Evolutionary conservation across 257 asterid genomes (phyloP).

Genomic region (Nicotiana attenuata): DNA sequence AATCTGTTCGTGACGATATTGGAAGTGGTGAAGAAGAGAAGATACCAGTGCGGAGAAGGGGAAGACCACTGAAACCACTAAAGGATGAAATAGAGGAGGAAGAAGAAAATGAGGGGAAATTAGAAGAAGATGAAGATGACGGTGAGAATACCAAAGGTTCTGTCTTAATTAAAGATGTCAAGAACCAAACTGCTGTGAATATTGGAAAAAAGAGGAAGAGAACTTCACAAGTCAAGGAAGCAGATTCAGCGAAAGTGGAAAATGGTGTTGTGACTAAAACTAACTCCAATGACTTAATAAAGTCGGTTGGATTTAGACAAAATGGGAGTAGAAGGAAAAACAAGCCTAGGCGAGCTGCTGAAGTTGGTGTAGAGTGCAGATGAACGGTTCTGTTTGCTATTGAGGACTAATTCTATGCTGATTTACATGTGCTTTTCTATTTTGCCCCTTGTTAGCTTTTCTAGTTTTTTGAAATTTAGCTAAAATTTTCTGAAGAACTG

Average conservation of each 20-base stretch:
- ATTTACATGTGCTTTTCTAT: not conserved
- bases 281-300: conserved; percentile 31
- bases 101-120: conserved; percentile 44
- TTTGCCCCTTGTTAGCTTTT: not conserved
- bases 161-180: conserved; percentile 29
- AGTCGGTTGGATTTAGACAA: conserved; percentile 57
- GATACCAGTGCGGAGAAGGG: conserved; percentile 54
- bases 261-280: conserved; percentile 32
- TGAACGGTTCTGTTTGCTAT: conserved; percentile 20
- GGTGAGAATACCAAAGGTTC: conserved; percentile 35
- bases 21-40: conserved; percentile 78
- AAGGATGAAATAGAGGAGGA: conserved; percentile 49
- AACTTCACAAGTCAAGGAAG: conserved; percentile 45
- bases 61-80: conserved; percentile 61
- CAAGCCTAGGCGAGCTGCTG: conserved; percentile 92
- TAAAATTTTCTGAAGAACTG: not conserved
- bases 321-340: conserved; percentile 76
- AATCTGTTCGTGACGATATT: conserved; percentile 37
- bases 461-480: not conserved
- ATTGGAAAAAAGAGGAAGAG: conserved; percentile 58
- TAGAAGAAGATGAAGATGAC: conserved; percentile 40
- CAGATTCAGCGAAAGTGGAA: conserved; percentile 49
- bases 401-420: conserved; percentile 3
- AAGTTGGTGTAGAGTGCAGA: conserved; percentile 82
- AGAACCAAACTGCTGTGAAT: conserved; percentile 38